phyloP scores from a whole-genome alignment of 208 protist species.

The Porcisia hertigi region DNA sequence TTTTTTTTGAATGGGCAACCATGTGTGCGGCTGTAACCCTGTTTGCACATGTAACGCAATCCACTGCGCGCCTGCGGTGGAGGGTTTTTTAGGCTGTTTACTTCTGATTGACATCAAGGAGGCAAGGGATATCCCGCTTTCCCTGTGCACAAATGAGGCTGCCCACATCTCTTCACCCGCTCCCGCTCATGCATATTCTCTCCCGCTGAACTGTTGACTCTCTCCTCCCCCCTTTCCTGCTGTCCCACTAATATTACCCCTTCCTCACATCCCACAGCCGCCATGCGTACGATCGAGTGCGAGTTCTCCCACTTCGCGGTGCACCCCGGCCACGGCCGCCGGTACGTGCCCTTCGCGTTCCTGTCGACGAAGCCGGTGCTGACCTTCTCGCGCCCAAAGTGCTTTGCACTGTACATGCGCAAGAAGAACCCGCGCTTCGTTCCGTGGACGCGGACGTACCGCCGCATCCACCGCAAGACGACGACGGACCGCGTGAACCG shows the following conservation, averaged over 20 bases:
- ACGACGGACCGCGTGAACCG: constrained; percentile 81
- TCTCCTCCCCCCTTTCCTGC: not conserved
- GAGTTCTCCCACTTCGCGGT: constrained; percentile 93
- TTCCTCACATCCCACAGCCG: constrained; percentile 16
- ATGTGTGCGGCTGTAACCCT: no score
- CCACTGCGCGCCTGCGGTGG: no score
- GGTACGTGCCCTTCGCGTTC: constrained; percentile 93
- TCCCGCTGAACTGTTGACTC: not conserved
- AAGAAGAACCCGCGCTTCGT: constrained; percentile 95
- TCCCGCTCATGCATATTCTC: not conserved
- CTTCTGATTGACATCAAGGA: no score
- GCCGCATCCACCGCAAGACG: constrained; percentile 93
- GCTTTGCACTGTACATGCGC: constrained; percentile 91
- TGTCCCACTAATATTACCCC: not conserved
- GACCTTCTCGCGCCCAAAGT: constrained; percentile 91
- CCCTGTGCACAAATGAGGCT: no score
- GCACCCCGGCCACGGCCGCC: constrained; percentile 93
- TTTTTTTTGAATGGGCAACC: no score
- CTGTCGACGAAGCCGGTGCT: constrained; percentile 94
- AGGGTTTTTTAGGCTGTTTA: no score
- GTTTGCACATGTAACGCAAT: no score
- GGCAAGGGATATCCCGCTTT: no score
- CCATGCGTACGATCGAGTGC: constrained; percentile 92
- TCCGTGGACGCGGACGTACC: constrained; percentile 93
- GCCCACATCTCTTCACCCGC: no score